Conservation (phyloP, 2,329 filamentous ascomycete genomes). For the Talaromyces sp. region DNA sequence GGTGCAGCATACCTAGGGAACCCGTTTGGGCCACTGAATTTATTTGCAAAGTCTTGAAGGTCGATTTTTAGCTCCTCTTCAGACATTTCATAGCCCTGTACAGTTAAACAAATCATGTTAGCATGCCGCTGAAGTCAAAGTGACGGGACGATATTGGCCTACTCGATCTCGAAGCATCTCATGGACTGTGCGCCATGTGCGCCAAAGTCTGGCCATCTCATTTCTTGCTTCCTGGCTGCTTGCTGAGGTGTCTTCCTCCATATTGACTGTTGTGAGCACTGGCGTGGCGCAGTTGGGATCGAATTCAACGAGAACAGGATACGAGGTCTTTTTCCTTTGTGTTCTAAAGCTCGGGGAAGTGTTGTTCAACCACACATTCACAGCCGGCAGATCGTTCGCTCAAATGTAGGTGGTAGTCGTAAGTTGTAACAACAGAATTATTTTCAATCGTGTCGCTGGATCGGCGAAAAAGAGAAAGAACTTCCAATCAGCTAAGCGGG, state of each 20-base stretch:
- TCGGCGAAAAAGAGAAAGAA: constrained; percentile 10
- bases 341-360: neutral
- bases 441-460: neutral
- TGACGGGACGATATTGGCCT: neutral
- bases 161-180: constrained; percentile 94
- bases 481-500: constrained; percentile 8
- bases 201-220: constrained; percentile 71
- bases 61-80: constrained; percentile 86
- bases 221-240: constrained; percentile 38
- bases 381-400: neutral
- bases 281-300: constrained; percentile 15
- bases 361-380: neutral
- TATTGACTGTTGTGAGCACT: constrained; percentile 21
- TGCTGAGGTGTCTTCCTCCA: constrained; percentile 40
- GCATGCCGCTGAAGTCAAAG: neutral
- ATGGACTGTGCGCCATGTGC: constrained; percentile 86
- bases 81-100: constrained; percentile 84
- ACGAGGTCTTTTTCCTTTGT: neutral
- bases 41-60: constrained; percentile 72
- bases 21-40: constrained; percentile 71
- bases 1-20: constrained; percentile 64
- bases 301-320: neutral
- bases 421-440: neutral
- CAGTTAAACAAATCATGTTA: neutral
- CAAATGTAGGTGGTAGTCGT: neutral